Evolutionary conservation across 495 filamentous ascomycete species (phyloP).

Genomic region (Lasiosphaeris hirsuta): DNA sequence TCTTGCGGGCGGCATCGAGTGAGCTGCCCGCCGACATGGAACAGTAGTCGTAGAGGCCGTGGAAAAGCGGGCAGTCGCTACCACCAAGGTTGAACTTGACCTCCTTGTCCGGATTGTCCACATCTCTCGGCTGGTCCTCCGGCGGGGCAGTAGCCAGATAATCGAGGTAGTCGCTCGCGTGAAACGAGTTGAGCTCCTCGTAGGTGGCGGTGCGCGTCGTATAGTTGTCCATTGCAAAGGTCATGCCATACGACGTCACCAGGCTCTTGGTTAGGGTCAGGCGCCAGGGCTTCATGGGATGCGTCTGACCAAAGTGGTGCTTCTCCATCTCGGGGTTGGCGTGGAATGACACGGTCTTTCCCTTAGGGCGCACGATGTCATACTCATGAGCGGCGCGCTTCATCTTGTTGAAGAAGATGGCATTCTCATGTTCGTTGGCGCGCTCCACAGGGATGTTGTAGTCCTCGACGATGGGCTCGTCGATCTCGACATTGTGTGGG

Average conservation of each 20-base stretch:
- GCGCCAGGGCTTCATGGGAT: conserved; percentile 99
- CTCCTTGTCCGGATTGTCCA: conserved; percentile 46
- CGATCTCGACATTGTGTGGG: conserved; percentile 40
- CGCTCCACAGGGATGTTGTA: conserved; percentile 54
- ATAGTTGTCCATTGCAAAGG: conserved; percentile 93
- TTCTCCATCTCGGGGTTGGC: conserved; percentile 92
- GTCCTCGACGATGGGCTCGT: conserved; percentile 64
- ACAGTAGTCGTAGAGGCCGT: conserved; percentile 92
- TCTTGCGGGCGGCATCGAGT: conserved; percentile 85
- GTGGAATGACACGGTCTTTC: conserved; percentile 92
- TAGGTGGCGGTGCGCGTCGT: conserved; percentile 74
- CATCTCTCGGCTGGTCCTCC: conserved; percentile 48
- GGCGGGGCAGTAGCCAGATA: conserved; percentile 63
- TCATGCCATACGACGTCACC: conserved; percentile 90
- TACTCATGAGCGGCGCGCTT: conserved; percentile 64
- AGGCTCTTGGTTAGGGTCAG: conserved; percentile 92
- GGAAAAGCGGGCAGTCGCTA: conserved; percentile 94
- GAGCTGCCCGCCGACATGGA: conserved; percentile 88
- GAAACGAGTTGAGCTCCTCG: conserved; percentile 85
- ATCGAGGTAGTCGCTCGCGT: conserved; percentile 83
- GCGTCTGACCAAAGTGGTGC: conserved; percentile 90
- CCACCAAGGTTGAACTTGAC: conserved; percentile 76
- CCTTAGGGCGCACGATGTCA: conserved; percentile 72
- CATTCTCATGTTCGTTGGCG: conserved; percentile 56
- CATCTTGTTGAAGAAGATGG: conserved; percentile 60